Evolutionary conservation across 345 rosid species (phyloP).

Genomic region (Syzygium oleosum): DNA sequence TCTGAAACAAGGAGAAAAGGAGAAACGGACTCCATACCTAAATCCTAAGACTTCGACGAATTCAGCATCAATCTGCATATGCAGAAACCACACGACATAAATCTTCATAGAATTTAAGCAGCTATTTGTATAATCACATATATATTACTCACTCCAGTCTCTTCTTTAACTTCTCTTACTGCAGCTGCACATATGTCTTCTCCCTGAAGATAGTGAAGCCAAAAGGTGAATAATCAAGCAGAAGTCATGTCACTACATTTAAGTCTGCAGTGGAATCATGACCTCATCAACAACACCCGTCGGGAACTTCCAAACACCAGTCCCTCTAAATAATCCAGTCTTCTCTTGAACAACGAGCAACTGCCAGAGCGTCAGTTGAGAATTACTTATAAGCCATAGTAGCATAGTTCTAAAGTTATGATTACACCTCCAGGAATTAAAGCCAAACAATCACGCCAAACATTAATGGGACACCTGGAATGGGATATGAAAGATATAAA

Average conservation of each 20-base stretch:
- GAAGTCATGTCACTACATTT: neutral
- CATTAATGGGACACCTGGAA: neutral
- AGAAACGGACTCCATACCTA: conserved; percentile 35
- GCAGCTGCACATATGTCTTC: conserved; percentile 73
- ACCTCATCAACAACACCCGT: conserved; percentile 86
- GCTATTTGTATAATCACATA: neutral
- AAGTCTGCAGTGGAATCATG: neutral
- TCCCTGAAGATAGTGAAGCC: conserved; percentile 38
- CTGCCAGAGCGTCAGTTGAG: conserved; percentile 13
- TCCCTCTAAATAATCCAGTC: conserved; percentile 41
- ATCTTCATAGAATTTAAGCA: neutral
- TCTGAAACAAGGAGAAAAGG: neutral
- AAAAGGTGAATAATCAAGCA: neutral
- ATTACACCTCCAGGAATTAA: neutral
- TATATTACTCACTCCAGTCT: conserved; percentile 62
- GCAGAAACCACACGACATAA: neutral
- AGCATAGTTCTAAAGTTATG: neutral
- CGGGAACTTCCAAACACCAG: conserved; percentile 79
- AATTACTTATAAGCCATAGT: neutral
- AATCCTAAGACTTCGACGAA: conserved; percentile 71
- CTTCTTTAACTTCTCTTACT: conserved; percentile 90
- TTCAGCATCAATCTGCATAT: conserved; percentile 68
- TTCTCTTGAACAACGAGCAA: conserved; percentile 82
- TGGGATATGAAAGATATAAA: neutral
- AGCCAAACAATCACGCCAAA: neutral